Percentiles rank a stretch among this genome's conserved stretches.
Conservation (phyloP, 1,139 yeast species). For the Saccharomycopsis crataegensis region DNA sequence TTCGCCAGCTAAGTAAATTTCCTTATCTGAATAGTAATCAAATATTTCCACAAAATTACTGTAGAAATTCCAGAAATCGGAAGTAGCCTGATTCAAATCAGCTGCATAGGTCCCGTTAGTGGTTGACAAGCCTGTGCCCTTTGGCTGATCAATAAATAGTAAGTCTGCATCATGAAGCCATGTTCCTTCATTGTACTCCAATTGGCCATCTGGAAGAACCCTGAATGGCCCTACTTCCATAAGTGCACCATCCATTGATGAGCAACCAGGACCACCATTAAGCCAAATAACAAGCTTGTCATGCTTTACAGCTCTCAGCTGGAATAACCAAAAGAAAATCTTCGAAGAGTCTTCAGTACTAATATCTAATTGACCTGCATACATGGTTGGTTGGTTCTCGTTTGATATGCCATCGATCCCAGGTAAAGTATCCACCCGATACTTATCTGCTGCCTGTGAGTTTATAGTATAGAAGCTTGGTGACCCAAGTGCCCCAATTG, state of each 20-base stretch:
- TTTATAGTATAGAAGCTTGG: not conserved
- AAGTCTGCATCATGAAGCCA: conserved; percentile 68
- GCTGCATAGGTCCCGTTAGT: conserved; percentile 28
- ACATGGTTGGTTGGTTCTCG: conserved; percentile 42
- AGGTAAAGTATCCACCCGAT: conserved; percentile 8
- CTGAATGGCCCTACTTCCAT: conserved; percentile 77
- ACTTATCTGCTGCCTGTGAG: not conserved
- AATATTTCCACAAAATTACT: conserved; percentile 51
- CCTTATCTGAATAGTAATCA: conserved; percentile 49
- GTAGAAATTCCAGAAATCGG: conserved; percentile 48
- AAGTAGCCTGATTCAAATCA: conserved; percentile 32
- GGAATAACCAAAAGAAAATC: conserved; percentile 77
- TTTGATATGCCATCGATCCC: conserved; percentile 6
- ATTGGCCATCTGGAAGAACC: conserved; percentile 33
- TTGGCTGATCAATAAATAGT: conserved; percentile 73
- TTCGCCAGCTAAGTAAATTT: conserved; percentile 65
- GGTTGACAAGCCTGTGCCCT: conserved; percentile 68
- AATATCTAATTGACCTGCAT: conserved; percentile 62
- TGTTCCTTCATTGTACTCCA: conserved; percentile 47
- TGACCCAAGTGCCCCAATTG: not conserved
- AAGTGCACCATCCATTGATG: conserved; percentile 80
- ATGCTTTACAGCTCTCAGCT: conserved; percentile 24
- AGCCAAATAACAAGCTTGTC: conserved; percentile 58
- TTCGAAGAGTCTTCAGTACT: conserved; percentile 47
- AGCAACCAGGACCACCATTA: conserved; percentile 83